A percentile compares a stretch with the other conserved stretches of the same genome.
Conservation (phyloP, 1,284 basidiomycete genomes). For the Cerioporus squamosus region DNA sequence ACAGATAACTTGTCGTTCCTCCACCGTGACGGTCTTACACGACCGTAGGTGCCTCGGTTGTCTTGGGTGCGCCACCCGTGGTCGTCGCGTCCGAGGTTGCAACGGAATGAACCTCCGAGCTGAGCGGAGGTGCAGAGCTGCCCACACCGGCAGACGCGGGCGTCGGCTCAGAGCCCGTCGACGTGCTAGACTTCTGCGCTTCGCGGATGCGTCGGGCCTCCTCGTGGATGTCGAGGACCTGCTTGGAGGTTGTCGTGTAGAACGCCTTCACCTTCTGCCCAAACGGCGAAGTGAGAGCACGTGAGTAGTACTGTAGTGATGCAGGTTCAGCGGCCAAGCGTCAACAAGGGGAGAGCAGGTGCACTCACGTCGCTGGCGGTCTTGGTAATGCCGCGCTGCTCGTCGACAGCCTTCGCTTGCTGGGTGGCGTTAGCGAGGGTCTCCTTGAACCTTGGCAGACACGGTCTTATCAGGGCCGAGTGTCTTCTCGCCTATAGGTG, state of each 20-base stretch:
- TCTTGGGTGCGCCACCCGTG: conserved; percentile 21
- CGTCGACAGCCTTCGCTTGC: conserved; percentile 77
- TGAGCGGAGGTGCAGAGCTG: conserved; percentile 23
- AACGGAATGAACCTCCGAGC: conserved; percentile 14
- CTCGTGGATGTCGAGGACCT: conserved; percentile 85
- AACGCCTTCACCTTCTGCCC: conserved; percentile 80
- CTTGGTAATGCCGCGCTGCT: conserved; percentile 79
- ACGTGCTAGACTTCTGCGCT: conserved; percentile 50
- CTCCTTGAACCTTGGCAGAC: conserved; percentile 70
- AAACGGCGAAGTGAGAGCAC: conserved; percentile 73
- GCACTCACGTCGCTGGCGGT: conserved; percentile 65
- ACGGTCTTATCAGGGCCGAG: conserved; percentile 78
- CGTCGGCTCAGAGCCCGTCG: conserved; percentile 19
- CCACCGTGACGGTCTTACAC: conserved; percentile 9
- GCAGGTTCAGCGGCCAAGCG: conserved; percentile 3
- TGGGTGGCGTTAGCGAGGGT: conserved; percentile 62
- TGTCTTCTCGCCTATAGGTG: conserved; percentile 43
- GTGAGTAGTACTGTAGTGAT: conserved; percentile 78
- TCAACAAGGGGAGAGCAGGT: not conserved
- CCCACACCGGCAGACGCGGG: conserved; percentile 23
- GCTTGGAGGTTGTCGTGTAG: conserved; percentile 83
- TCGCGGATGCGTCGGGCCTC: conserved; percentile 81
- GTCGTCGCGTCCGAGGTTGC: conserved; percentile 17
- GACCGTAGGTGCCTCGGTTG: conserved; percentile 29
- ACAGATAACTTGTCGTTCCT: not conserved